Evolutionary conservation across 2,329 filamentous ascomycete species (phyloP), one percentile per base, ranked within the genome.

Genomic region (Harringtonia aguacate): DNA sequence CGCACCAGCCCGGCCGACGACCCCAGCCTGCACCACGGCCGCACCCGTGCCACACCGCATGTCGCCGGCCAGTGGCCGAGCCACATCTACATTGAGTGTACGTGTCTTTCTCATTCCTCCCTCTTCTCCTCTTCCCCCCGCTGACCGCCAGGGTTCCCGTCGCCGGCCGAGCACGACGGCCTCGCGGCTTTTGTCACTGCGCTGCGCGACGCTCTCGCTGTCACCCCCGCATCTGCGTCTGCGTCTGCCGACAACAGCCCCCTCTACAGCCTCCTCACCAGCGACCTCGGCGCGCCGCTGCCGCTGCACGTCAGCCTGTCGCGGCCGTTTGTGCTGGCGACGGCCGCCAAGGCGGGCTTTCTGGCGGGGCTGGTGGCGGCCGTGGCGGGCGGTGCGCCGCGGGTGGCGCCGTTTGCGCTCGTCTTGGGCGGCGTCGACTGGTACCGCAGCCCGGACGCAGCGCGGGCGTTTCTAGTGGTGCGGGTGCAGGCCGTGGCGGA

Each of bases 271-370:
- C 78, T 92, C 47, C 67, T 97, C 7, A 76, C 73, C 35, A 94
- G 82, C 50, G 84, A 92, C 46, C 74, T 95, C 1, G 84, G 79
- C 46, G 79, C 80, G 7, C 80, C 84, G 6, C 68, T 86, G 40
- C 90, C 90, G 4, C 71, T 98, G 38, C 92, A 98, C 62, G 80
- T 98, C 56, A 95, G 88, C 53, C 73, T 98, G 8, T 97, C 92
- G 8, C 75, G 86, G 7, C 84, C 92, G 0, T 67, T 97, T 41
- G 73, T 80, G 13, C 75, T 98, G 28, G 67, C 69, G 39, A 88
- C 85, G 0, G 70, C 79, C n/a, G 72, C 82, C 50, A 86, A 86
- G 52, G 77, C 82, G 24, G 53, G 51, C 0, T 95, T 95, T 56
- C 65, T 84, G 6, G 62, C 72, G 5, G 61, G 62, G 0, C 59